Conservation (phyloP, 148 eudicot species). For the Cornus suecica region DNA sequence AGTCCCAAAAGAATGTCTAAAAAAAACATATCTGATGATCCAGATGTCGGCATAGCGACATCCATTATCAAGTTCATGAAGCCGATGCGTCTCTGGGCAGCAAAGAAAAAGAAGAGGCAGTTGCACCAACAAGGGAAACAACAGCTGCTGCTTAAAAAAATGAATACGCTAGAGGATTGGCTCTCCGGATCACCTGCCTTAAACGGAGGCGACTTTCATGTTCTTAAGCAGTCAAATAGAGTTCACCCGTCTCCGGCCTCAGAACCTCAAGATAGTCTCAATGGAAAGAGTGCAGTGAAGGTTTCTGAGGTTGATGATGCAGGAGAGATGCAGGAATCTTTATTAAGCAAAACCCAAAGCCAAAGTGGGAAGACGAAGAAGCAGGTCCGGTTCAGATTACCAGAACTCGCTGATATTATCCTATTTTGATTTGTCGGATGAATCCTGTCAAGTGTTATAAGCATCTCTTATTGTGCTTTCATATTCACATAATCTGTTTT, state of each 20-base stretch:
- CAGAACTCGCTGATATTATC: slow-evolving; percentile 11
- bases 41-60: background rate
- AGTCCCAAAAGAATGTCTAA: background rate
- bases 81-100: slow-evolving; percentile 13
- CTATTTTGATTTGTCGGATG: background rate
- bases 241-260: slow-evolving; percentile 20
- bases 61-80: slow-evolving; percentile 15
- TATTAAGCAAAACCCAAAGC: background rate
- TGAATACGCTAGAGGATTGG: slow-evolving; percentile 21
- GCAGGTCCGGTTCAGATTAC: slow-evolving; percentile 12
- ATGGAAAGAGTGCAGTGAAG: background rate
- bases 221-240: background rate
- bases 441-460: background rate
- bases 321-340: background rate
- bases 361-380: slow-evolving; percentile 9
- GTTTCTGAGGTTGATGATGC: background rate
- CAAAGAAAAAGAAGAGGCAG: slow-evolving; percentile 12
- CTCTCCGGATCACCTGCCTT: slow-evolving; percentile 26
- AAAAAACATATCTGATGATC: background rate
- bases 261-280: background rate
- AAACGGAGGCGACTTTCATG: background rate
- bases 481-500: no score
- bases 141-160: background rate
- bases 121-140: background rate
- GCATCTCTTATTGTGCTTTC: background rate